Conservation (phyloP, 2,329 filamentous ascomycete species). For the Aspergillus costaricaensis region DNA sequence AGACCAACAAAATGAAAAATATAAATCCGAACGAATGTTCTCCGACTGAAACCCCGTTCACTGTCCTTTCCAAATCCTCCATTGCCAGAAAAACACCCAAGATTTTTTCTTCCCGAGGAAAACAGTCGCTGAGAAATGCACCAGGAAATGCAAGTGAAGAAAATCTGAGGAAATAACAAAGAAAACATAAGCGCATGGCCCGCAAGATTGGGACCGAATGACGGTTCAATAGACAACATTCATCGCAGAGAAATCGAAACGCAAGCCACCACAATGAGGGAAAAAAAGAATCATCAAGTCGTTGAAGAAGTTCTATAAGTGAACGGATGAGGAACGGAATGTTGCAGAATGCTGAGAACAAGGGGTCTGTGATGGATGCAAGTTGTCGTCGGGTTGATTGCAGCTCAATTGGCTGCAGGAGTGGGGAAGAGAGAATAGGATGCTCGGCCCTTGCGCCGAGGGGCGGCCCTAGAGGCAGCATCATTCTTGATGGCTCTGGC, state of each 20-base stretch:
- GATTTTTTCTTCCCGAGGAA: conserved; percentile 20
- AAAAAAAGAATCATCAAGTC: conserved; percentile 30
- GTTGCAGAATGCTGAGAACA: neutral
- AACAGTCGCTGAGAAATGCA: conserved; percentile 31
- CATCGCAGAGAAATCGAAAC: conserved; percentile 17
- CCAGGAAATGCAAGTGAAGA: conserved; percentile 19
- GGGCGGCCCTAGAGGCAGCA: conserved; percentile 29
- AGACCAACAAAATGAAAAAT: conserved; percentile 11
- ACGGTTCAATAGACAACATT: conserved; percentile 19
- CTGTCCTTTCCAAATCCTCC: conserved; percentile 20
- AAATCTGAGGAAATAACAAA: conserved; percentile 4
- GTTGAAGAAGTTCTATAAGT: conserved; percentile 25
- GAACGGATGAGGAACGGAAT: conserved; percentile 14
- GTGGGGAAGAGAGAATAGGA: conserved; percentile 44
- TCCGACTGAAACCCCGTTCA: conserved; percentile 17
- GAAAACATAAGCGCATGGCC: conserved; percentile 14
- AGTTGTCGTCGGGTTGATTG: neutral
- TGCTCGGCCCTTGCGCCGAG: conserved; percentile 41
- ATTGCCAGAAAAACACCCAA: conserved; percentile 21
- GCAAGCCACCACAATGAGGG: conserved; percentile 13
- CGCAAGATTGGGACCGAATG: conserved; percentile 14
- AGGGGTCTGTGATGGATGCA: neutral
- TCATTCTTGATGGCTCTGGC: conserved; percentile 22
- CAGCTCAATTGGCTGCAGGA: conserved; percentile 14
- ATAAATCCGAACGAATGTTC: conserved; percentile 17